Evolutionary conservation across 2,329 filamentous ascomycete species (phyloP), one percentile per base, ranked within the genome.

Genomic region (Alternaria brassicicola): DNA sequence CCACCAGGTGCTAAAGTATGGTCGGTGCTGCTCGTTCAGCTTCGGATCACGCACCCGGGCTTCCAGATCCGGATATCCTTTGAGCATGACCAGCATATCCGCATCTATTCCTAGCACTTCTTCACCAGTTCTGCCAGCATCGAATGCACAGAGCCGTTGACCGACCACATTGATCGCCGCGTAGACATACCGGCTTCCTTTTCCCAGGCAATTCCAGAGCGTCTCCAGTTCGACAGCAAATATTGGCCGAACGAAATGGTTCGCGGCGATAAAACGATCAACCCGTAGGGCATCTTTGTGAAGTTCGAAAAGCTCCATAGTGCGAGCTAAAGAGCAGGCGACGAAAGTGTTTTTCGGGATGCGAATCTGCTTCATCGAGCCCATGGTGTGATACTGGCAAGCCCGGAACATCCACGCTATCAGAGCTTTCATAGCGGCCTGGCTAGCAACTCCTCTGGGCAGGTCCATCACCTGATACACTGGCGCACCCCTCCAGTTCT

Each of bases 401-500:
- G 69, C 70, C 6, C 64, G 61, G 1, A 33, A 41, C 69, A 73
- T 71, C 69, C 70, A 73, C 2, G 64, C 38, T 6, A 70, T 17
- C 6, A 73, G 26, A 7, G 66, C 59, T 5, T 45, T 65, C 9
- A 69, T 17, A 1, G 66, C 62, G 2, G 59, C 38, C 7, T 59
- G 55, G 36, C 67, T 67, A 12, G 56, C 45, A 4, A 28, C 8
- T 3, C 47, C 55, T 2, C 26, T 21, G 3, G 68, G 68, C 2
- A 73, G 15, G 6, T 31, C n/a, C 10, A 72, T 36, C 12, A 53
- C 43, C 23, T 69, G 67, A 1, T 23, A 31, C 1, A 51, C 52
- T 3, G 61, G 55, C 3, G 5, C 21, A 1, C 61, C 64, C 9
- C 2, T 26, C 56, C 57, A 60, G 15, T 42, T 52, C 12, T 39